A percentile compares a stretch with the other conserved stretches of the same genome.
Evolutionary conservation across 2,329 filamentous ascomycete genomes (phyloP).

Genomic region (Emergomyces pasteurianus): DNA sequence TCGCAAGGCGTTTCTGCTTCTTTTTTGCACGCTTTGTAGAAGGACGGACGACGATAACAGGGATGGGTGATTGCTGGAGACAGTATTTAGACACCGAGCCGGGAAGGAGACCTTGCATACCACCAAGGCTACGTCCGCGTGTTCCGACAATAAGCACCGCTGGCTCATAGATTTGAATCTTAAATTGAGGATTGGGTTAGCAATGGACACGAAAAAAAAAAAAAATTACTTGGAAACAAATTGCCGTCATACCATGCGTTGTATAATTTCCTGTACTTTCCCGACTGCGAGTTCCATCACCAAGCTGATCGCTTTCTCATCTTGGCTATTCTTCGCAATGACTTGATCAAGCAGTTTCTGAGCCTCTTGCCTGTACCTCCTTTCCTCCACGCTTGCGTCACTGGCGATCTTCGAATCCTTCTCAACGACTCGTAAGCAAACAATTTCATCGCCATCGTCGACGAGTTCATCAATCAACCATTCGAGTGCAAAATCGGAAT

Average conservation of each 20-base stretch:
- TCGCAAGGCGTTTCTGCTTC: conserved; percentile 70
- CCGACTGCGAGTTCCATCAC: conserved; percentile 80
- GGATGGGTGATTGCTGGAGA: conserved; percentile 82
- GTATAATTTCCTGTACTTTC: conserved; percentile 81
- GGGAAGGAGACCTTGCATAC: conserved; percentile 73
- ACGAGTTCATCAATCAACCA: conserved; percentile 88
- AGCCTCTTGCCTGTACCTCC: conserved; percentile 65
- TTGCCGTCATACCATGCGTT: conserved; percentile 57
- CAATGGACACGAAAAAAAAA: neutral
- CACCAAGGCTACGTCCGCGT: conserved; percentile 68
- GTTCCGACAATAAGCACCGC: conserved; percentile 87
- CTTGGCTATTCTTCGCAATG: conserved; percentile 65
- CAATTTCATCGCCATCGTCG: conserved; percentile 85
- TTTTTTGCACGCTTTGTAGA: conserved; percentile 81
- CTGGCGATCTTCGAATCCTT: conserved; percentile 61
- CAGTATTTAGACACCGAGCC: conserved; percentile 93
- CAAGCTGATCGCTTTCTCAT: conserved; percentile 68
- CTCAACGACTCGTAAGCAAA: conserved; percentile 79
- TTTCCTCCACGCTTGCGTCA: conserved; percentile 49
- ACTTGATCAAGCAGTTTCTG: conserved; percentile 62
- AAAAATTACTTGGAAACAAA: neutral
- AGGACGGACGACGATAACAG: conserved; percentile 82
- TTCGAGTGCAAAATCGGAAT: conserved; percentile 83
- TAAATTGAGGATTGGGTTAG: conserved; percentile 6
- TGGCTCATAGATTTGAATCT: conserved; percentile 88